Conservation (phyloP, 2,329 filamentous ascomycete species). For the Fusarium sp. region DNA sequence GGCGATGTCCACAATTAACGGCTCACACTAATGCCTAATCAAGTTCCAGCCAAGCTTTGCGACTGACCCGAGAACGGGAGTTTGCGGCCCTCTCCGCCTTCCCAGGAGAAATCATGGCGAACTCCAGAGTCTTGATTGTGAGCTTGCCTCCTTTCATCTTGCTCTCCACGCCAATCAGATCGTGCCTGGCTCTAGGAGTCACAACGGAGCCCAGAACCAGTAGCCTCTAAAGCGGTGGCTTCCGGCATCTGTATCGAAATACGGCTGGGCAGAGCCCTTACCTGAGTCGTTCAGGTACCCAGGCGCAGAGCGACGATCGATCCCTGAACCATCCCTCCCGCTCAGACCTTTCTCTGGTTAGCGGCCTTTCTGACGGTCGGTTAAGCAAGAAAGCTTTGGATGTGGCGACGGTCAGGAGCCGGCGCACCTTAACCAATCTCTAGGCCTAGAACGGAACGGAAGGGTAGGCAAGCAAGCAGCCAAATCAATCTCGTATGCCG, state of each 20-base stretch:
- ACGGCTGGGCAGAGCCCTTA: background rate
- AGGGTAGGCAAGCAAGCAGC: background rate
- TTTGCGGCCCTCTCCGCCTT: background rate
- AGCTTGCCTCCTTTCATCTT: background rate
- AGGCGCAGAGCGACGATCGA: constrained; percentile 21
- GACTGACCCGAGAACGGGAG: background rate
- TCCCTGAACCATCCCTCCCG: constrained; percentile 20
- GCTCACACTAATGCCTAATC: constrained; percentile 1
- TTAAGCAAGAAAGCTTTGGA: constrained; percentile 27
- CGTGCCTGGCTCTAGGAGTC: background rate
- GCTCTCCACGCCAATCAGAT: background rate
- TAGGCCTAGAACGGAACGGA: background rate
- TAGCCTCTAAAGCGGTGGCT: background rate
- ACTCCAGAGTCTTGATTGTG: background rate
- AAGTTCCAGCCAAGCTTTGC: background rate
- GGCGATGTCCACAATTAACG: constrained; percentile 1
- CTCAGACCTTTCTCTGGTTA: constrained; percentile 15
- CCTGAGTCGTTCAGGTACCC: background rate
- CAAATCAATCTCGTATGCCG: constrained; percentile 6
- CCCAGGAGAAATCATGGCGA: background rate
- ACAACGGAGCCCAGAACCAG: background rate
- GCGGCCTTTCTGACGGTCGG: constrained; percentile 25
- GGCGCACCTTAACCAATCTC: constrained; percentile 19
- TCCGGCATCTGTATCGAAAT: background rate
- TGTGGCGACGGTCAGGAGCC: constrained; percentile 8